Evolutionary conservation across 768 basidiomycete species (phyloP).

Genomic region (Rhizopogon vulgaris): DNA sequence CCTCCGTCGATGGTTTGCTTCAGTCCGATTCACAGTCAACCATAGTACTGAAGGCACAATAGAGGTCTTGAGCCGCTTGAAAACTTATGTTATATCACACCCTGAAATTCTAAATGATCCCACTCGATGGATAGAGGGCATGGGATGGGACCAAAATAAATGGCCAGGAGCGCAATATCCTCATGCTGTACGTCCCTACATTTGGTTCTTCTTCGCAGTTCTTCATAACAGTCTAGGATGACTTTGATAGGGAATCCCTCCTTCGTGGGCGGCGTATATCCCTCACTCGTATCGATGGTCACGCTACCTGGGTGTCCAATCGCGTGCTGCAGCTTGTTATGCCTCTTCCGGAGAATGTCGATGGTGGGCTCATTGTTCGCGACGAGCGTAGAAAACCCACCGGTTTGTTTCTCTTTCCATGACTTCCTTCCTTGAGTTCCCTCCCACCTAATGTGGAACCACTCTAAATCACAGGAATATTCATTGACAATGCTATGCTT

Average conservation of each 20-base stretch:
- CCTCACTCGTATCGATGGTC: constrained; percentile 73
- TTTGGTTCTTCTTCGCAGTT: background rate
- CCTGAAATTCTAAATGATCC: constrained; percentile 50
- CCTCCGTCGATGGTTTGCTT: constrained; percentile 50
- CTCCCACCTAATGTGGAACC: background rate
- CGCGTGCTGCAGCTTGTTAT: constrained; percentile 61
- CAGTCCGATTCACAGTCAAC: background rate
- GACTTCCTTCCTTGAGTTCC: background rate
- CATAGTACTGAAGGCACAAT: background rate
- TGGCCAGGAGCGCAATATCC: constrained; percentile 66
- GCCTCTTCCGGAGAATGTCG: constrained; percentile 52
- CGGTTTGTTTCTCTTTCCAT: constrained; percentile 34
- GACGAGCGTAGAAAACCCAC: constrained; percentile 59
- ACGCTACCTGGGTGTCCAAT: constrained; percentile 83
- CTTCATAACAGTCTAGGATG: constrained; percentile 39
- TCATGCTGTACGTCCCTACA: constrained; percentile 45
- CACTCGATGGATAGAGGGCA: constrained; percentile 70
- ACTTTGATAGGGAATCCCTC: constrained; percentile 64
- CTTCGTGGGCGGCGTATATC: constrained; percentile 68
- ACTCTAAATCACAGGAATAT: constrained; percentile 41
- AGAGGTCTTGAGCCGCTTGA: constrained; percentile 64
- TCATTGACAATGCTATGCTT: constrained; percentile 84
- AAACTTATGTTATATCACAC: constrained; percentile 49
- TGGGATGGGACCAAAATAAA: constrained; percentile 92
- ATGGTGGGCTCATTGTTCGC: constrained; percentile 73